phyloP scores from a whole-genome alignment of 2,329 filamentous ascomycete genomes.

The Aschersonia sp. region DNA sequence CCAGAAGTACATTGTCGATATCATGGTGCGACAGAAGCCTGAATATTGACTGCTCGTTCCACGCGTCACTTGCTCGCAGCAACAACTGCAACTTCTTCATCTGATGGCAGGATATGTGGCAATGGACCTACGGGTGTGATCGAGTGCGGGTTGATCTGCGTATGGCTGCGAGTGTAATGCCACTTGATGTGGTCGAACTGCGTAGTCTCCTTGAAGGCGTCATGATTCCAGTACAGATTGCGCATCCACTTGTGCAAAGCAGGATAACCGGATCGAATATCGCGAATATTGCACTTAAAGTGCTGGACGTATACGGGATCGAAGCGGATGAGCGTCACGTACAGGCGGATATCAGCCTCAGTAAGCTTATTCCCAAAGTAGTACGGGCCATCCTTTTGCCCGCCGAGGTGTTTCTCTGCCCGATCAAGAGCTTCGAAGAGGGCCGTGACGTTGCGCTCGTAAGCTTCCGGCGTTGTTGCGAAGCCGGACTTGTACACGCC shows the following conservation, averaged over 20 bases:
- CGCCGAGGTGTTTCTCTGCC: conserved; percentile 53
- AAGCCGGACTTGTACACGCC: conserved; percentile 69
- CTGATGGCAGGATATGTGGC: conserved; percentile 64
- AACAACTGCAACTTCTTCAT: conserved; percentile 59
- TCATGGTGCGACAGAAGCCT: not conserved
- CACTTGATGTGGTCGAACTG: conserved; percentile 93
- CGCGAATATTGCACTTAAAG: conserved; percentile 75
- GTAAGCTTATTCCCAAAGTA: conserved; percentile 65
- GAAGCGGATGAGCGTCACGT: conserved; percentile 57
- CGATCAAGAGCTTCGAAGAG: conserved; percentile 69
- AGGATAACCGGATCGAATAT: conserved; percentile 76
- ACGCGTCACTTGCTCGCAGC: conserved; percentile 6
- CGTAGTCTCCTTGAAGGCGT: conserved; percentile 69
- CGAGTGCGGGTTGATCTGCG: conserved; percentile 49
- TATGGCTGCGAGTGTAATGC: conserved; percentile 48
- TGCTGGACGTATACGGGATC: conserved; percentile 76
- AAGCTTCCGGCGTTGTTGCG: conserved; percentile 69
- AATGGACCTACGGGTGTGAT: conserved; percentile 80
- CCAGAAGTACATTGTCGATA: too few relatives aligned
- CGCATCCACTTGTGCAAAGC: conserved; percentile 68
- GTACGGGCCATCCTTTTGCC: conserved; percentile 40
- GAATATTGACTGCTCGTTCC: too few relatives aligned
- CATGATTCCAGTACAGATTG: conserved; percentile 68
- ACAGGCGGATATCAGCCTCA: conserved; percentile 68
- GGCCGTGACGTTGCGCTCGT: conserved; percentile 54